Evolutionary conservation across 352 stramenopile genomes (phyloP).

Genomic region (Blastocystis sp.): DNA sequence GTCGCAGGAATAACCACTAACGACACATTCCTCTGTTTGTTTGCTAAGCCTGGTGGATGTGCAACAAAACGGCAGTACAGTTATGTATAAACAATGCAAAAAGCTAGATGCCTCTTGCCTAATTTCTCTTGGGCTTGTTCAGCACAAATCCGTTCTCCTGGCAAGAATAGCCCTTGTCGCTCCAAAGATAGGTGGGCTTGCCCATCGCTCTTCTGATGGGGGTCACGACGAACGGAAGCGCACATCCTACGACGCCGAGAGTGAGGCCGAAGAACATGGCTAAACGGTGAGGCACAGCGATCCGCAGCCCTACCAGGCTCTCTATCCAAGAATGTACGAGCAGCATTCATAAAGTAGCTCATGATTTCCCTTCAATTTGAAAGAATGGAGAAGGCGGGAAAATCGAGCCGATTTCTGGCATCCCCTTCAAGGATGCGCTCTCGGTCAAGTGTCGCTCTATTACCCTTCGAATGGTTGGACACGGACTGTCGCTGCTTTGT

Average conservation of each 20-base stretch:
- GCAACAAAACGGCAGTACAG: not conserved
- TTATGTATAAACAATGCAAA: not conserved
- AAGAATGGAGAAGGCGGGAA: slow-evolving; percentile 6
- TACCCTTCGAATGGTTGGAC: no score
- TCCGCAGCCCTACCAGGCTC: slow-evolving; percentile 40
- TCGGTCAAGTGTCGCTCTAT: no score
- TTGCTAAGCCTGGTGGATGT: no score
- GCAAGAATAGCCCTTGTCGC: slow-evolving; percentile 64
- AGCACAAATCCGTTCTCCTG: slow-evolving; percentile 56
- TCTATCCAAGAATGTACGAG: slow-evolving; percentile 69
- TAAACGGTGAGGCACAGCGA: not conserved
- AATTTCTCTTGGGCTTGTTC: slow-evolving; percentile 16
- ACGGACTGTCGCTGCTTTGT: no score
- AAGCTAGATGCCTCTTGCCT: not conserved
- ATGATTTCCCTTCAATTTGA: not conserved
- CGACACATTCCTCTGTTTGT: no score
- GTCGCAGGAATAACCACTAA: no score
- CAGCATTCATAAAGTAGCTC: slow-evolving; percentile 61
- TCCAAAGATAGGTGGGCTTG: slow-evolving; percentile 38
- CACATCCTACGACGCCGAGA: slow-evolving; percentile 45
- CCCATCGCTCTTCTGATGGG: slow-evolving; percentile 49
- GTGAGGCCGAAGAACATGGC: slow-evolving; percentile 55
- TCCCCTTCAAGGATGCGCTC: no score
- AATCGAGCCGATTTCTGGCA: no score
- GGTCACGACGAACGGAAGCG: slow-evolving; percentile 42